Evolutionary conservation across 768 basidiomycete species (phyloP), one percentile per base, ranked within the genome.

Genomic region (Leccinum barrowsii): DNA sequence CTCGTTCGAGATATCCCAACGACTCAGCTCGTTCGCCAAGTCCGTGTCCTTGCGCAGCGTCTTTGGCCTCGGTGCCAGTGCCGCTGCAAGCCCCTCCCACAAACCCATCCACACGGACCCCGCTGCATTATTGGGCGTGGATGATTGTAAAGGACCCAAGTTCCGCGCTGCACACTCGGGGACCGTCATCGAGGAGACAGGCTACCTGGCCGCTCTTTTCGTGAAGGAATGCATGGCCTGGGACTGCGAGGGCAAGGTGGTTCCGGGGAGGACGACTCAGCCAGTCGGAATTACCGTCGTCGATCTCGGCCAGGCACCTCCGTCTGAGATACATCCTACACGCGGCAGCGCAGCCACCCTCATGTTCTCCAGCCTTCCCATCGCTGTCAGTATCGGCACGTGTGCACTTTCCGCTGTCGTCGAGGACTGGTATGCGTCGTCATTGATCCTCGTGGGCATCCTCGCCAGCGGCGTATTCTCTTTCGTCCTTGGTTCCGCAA

Each of bases 161-260:
- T 92, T 82, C 71, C 85, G 90, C 57, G 84, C 88, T 0, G 85
- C 91, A 61, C 85, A 26, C 74, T 92, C 50, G 79, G 87, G 70
- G 70, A 89, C 61, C 78, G 77, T 59, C 70, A 65, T 74, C 7
- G 70, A n/a, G 65, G 71, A 35, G 77, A 82, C 66, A 76, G 82
- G 54, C 74, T 84, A 19, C 70, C 81, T 65, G 83, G 90, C 21
- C 78, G 73, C 44, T 84, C 89, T 73, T 76, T 85, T 35, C 30
- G 55, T 61, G 59, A 58, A 59, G 8, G 59, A 54, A 42, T 67
- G 65, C n/a, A 11, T 35, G 2, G 17, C 63, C 15, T 63, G 50
- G 50, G 30, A 47, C 5, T 54, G 59, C 7, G 58, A 58, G 24
- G 65, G 57, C 15, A 59, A 10, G 44, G 62, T 59, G 12, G 49